These are phyloP conservation scores for Sclerospora graminicola DNA, from an alignment of 352 stramenopile species.

Conservation along the genomic window DNA sequence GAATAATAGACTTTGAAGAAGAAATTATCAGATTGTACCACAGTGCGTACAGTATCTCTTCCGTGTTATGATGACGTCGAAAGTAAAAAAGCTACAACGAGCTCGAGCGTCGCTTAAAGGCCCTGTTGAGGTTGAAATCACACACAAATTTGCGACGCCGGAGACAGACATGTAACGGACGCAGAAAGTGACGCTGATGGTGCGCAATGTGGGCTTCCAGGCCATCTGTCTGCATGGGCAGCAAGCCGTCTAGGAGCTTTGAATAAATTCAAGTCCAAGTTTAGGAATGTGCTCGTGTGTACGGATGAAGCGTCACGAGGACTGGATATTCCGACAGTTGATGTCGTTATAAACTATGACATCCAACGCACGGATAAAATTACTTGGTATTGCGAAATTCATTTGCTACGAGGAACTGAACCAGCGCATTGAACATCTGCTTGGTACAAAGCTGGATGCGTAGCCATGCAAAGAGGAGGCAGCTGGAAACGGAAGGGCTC, in stretches of 20 bases:
- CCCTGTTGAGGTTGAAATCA: slow-evolving; percentile 96
- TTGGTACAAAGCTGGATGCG: slow-evolving; percentile 71
- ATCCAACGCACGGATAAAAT: slow-evolving; percentile 97
- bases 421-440: slow-evolving; percentile 91
- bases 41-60: slow-evolving; percentile 99
- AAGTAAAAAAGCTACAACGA: slow-evolving; percentile 97
- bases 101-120: slow-evolving; percentile 93
- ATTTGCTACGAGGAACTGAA: slow-evolving; percentile 99
- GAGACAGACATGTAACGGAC: slow-evolving; percentile 97
- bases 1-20: slow-evolving; percentile 99
- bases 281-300: slow-evolving; percentile 81
- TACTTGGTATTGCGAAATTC: slow-evolving; percentile 95
- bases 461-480: slow-evolving; percentile 91
- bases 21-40: slow-evolving; percentile 97
- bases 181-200: slow-evolving; percentile 92
- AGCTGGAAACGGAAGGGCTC: no score
- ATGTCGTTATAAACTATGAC: slow-evolving; percentile 99
- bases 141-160: slow-evolving; percentile 95
- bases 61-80: slow-evolving; percentile 98
- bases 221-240: slow-evolving; percentile 97
- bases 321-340: slow-evolving; percentile 95
- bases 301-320: slow-evolving; percentile 87
- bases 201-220: slow-evolving; percentile 97
- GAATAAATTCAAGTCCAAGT: slow-evolving; percentile 96
- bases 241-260: slow-evolving; percentile 94